Conservation (phyloP, 1,284 basidiomycete species). For the Apiotrichum siamense region DNA sequence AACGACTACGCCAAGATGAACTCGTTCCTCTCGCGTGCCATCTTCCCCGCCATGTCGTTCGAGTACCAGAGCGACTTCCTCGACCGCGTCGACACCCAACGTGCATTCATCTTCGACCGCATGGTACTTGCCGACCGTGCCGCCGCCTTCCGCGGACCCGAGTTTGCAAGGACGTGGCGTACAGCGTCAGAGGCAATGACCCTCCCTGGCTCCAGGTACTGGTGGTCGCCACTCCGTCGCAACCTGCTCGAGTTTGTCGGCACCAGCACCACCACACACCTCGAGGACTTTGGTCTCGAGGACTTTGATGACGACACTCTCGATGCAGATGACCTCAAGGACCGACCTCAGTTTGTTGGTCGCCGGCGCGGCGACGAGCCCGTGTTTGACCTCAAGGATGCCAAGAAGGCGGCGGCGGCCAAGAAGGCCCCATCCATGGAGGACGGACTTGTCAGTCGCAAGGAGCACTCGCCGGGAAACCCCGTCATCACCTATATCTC, state of each 20-base stretch:
- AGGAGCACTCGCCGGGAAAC: slow-evolving; percentile 26
- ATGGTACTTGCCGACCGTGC: slow-evolving; percentile 75
- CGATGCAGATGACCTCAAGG: background rate
- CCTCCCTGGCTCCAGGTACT: slow-evolving; percentile 64
- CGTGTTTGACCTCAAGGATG: slow-evolving; percentile 4
- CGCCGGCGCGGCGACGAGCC: background rate
- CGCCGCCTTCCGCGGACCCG: slow-evolving; percentile 65
- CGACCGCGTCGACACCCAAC: slow-evolving; percentile 60
- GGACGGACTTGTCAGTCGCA: background rate
- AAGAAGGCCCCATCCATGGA: too few species aligned
- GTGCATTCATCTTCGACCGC: slow-evolving; percentile 71
- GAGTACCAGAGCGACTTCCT: slow-evolving; percentile 55
- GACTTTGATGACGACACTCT: slow-evolving; percentile 9
- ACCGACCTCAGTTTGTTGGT: background rate
- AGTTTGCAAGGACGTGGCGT: slow-evolving; percentile 63
- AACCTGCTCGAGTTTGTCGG: slow-evolving; percentile 67
- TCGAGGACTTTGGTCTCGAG: slow-evolving; percentile 42
- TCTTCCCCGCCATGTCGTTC: slow-evolving; percentile 61
- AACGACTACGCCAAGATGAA: slow-evolving; percentile 67
- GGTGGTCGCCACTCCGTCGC: slow-evolving; percentile 72
- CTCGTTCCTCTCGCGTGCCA: slow-evolving; percentile 66
- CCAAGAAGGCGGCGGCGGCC: background rate
- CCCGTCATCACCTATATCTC: slow-evolving; percentile 81
- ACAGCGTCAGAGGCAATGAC: slow-evolving; percentile 67
- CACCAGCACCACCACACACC: slow-evolving; percentile 17